These are phyloP conservation scores for Trifolium dubium DNA, from an alignment of 306 rosid species.

Conservation along the genomic window DNA sequence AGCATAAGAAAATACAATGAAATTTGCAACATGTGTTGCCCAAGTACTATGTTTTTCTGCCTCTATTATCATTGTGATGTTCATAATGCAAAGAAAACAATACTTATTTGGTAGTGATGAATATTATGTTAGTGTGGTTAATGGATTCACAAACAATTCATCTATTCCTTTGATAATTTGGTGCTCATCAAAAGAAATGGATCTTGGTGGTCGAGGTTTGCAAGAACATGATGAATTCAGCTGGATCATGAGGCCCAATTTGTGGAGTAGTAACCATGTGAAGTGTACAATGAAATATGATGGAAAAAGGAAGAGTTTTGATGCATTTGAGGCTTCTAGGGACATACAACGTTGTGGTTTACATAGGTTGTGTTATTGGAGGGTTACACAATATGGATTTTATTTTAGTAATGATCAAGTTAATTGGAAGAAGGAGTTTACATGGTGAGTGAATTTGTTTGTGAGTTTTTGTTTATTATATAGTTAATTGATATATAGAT, in stretches of 20 bases:
- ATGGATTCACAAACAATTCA: conserved; percentile 63
- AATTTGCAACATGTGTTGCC: neutral
- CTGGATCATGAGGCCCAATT: conserved; percentile 57
- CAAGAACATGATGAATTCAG: conserved; percentile 83
- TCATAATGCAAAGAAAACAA: conserved; percentile 24
- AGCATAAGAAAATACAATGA: conserved; percentile 12
- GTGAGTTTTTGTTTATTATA: too few species aligned
- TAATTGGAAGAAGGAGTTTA: conserved; percentile 71
- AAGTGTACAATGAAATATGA: conserved; percentile 78
- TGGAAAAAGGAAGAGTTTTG: conserved; percentile 60
- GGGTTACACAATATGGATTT: conserved; percentile 73
- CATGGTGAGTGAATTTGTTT: conserved; percentile 51
- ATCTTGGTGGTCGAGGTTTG: conserved; percentile 74
- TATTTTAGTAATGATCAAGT: conserved; percentile 80
- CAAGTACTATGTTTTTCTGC: conserved; percentile 3
- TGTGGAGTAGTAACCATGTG: conserved; percentile 58
- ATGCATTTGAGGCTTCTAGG: conserved; percentile 73
- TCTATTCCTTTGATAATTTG: conserved; percentile 81
- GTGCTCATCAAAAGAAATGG: conserved; percentile 71
- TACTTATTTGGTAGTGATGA: conserved; percentile 41
- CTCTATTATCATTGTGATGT: conserved; percentile 35
- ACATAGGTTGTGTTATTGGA: conserved; percentile 63
- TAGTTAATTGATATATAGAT: too few species aligned
- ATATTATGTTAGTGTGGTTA: conserved; percentile 61
- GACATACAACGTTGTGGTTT: conserved; percentile 62